phyloP scores from a whole-genome alignment of 2,329 filamentous ascomycete genomes.

The Trichoderma sp. region DNA sequence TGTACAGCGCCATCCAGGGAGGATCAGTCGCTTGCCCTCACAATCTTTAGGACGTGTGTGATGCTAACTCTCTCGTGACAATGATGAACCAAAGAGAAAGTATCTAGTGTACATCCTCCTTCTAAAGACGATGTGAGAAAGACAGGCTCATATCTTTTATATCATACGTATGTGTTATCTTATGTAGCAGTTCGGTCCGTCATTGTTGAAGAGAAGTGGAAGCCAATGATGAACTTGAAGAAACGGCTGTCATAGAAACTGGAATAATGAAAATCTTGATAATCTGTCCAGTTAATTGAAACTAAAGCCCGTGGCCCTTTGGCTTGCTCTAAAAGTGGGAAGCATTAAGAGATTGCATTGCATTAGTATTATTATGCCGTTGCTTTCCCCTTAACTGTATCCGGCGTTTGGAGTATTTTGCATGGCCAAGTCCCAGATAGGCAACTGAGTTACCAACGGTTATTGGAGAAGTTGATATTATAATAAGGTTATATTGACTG shows the following conservation, averaged over 20 bases:
- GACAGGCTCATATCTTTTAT: neutral
- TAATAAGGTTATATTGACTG: neutral
- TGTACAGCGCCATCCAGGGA: too few relatives aligned
- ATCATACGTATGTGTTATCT: neutral
- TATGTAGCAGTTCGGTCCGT: neutral
- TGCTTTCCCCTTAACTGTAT: neutral
- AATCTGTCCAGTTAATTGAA: neutral
- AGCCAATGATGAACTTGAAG: neutral
- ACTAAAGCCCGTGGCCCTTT: neutral
- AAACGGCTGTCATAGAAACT: neutral
- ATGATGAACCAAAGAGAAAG: too few relatives aligned
- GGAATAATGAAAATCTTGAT: neutral
- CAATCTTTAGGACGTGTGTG: too few relatives aligned
- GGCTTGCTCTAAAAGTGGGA: neutral
- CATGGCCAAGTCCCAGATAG: neutral
- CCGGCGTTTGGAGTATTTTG: neutral
- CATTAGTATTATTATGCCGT: neutral
- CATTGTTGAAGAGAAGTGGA: neutral
- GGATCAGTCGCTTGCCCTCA: too few relatives aligned
- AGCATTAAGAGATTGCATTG: neutral
- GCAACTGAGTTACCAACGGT: too few relatives aligned
- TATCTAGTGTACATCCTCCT: too few relatives aligned
- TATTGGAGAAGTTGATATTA: neutral
- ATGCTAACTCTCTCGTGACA: too few relatives aligned
- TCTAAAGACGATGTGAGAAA: neutral